Evolutionary conservation across 225 moss, liverwort and hornwort genomes (phyloP).

Genomic region (Anthoceros angustus): DNA sequence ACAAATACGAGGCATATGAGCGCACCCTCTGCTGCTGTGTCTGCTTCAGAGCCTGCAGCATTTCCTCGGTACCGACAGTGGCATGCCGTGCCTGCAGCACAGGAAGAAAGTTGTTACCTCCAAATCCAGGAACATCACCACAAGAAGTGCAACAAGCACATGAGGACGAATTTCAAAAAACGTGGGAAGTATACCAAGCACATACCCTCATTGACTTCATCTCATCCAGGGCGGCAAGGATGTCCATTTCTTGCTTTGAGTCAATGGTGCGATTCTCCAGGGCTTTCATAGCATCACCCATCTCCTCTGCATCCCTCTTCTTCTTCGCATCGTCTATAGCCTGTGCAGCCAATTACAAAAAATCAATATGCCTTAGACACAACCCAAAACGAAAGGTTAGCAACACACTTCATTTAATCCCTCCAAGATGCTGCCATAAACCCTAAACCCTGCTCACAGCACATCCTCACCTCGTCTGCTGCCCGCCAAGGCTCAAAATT

Average conservation of each 20-base stretch:
- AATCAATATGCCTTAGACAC: neutral
- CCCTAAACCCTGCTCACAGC: neutral
- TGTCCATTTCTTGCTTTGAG: constrained; percentile 9
- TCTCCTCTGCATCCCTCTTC: constrained; percentile 26
- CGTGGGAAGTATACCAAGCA: neutral
- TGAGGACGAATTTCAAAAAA: neutral
- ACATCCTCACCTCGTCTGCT: neutral
- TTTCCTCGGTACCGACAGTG: constrained; percentile 55
- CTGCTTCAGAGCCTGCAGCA: constrained; percentile 62
- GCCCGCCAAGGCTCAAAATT: neutral
- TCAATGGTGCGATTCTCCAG: neutral
- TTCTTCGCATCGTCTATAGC: constrained; percentile 67
- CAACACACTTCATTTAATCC: too few species aligned
- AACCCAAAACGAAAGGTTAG: too few species aligned
- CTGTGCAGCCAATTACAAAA: constrained; percentile 10
- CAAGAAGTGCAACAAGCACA: neutral
- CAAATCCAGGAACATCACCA: too few species aligned
- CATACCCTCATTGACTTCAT: constrained; percentile 92
- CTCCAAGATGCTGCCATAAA: too few species aligned
- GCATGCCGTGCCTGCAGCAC: constrained; percentile 69
- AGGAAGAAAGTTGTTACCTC: neutral
- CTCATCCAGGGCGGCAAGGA: constrained; percentile 76
- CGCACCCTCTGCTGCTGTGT: constrained; percentile 49
- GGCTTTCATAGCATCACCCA: constrained; percentile 3
- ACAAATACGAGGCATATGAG: neutral